A percentile compares a stretch with the other conserved stretches of the same genome.
These are phyloP conservation scores for Oenanthe javanica DNA, from an alignment of 140 eudicot species.

Conservation along the genomic window DNA sequence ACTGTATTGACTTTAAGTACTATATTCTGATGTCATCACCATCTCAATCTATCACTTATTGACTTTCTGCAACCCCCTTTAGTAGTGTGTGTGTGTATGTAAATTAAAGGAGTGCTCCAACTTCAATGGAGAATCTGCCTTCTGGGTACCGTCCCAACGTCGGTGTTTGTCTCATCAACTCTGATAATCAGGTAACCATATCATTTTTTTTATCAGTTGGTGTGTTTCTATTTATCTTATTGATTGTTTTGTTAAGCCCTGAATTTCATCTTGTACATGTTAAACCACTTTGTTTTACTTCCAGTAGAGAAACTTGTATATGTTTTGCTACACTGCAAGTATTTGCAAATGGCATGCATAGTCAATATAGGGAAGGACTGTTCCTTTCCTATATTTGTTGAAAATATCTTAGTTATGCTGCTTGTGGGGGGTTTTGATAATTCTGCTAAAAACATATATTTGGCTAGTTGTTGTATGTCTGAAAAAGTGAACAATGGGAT, in stretches of 20 bases:
- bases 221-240: neutral
- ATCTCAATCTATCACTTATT: constrained; percentile 9
- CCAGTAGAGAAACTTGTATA: neutral
- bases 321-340: too few relatives aligned
- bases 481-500: too few relatives aligned
- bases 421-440: neutral
- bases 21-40: constrained; percentile 17
- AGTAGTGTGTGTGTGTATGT: too few relatives aligned
- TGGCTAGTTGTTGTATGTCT: too few relatives aligned
- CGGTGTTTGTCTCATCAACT: constrained; percentile 88
- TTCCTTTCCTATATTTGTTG: neutral
- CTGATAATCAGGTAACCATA: constrained; percentile 55
- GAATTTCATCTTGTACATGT: neutral
- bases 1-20: neutral
- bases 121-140: constrained; percentile 77
- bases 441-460: too few relatives aligned
- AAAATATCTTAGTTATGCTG: neutral
- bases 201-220: too few relatives aligned
- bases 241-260: neutral
- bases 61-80: neutral
- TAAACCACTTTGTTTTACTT: neutral
- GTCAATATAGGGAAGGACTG: neutral
- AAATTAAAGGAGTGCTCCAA: constrained; percentile 4
- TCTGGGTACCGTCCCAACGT: constrained; percentile 97
- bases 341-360: neutral